Base-by-base conservation (phyloP, 805 yeast species). In the Candida namnaoensis region DNA sequence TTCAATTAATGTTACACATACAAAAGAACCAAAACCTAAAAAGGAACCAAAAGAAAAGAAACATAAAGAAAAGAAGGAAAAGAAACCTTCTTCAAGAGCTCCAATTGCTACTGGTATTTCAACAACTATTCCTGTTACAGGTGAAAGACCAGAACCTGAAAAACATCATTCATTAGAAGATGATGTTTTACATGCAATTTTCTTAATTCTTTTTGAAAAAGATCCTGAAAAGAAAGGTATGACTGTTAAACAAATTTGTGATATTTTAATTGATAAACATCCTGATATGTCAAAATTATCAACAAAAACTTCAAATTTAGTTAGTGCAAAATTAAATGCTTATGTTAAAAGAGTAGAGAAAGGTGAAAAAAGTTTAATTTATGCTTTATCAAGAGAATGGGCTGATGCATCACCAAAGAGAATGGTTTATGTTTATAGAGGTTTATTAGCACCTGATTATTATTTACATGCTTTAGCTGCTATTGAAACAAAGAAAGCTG, bases 211-310 rank as follows among this genome's bases (percentile, higher is more conserved):
- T 44, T 82, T 66, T 60, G 90, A 82, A 45, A 67, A 72, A 47
- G 95, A 85, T 56, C 63, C 80, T 1, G 73, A 72, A 40, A 81
- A 84, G 39, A 69, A 72, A 45, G 95, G 95, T 48, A 82, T 85
- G 88, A 85, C 95, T n/a, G 95, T 85, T 30, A 85, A 85, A 56
- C 95, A 85, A 57, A 74, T 85, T 44, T 85, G 95, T 62, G 95
- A 85, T 58, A 73, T 80, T 43, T 66, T 85, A 38, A 66, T 79
- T 39, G 86, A 78, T 42, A 72, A 76, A 51, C 91, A 85, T 57
- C 95, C 95, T 1, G 88, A 83, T 39, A 85, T 84, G 88, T 84
- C 88, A 5, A 82, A 78, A 45, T 61, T 85, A 44, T 81, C 88
- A 4, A 80, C 91, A 15, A 85, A 85, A 54, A 80, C 91, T 13